Evolutionary conservation across 345 rosid species (phyloP).

Genomic region (Murraya paniculata): DNA sequence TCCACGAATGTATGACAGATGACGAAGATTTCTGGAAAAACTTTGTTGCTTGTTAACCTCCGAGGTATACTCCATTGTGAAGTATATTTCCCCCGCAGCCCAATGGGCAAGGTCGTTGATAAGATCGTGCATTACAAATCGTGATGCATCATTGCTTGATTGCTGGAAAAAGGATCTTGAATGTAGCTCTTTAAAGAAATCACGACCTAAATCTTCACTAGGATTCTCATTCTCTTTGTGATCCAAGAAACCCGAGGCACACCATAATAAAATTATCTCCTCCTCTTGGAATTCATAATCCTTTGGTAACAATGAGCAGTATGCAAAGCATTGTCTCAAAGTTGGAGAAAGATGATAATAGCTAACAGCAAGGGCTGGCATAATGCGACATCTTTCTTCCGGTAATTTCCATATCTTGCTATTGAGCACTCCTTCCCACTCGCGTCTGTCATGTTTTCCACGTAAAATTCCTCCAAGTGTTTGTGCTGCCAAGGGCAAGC

Average conservation of each 20-base stretch:
- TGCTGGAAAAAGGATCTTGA: slow-evolving; percentile 3
- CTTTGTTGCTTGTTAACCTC: neutral
- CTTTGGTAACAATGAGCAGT: slow-evolving; percentile 3
- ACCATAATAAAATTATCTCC: slow-evolving; percentile 3
- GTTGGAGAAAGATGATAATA: neutral
- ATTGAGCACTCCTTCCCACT: neutral
- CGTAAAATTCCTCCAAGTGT: neutral
- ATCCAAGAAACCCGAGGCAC: neutral
- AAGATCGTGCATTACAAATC: slow-evolving; percentile 16
- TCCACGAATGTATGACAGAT: neutral
- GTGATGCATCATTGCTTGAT: neutral
- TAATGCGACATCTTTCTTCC: neutral
- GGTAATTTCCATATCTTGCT: neutral
- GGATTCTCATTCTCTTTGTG: neutral
- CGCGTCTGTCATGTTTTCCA: neutral
- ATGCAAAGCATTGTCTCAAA: slow-evolving; percentile 4
- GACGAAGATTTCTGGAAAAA: neutral
- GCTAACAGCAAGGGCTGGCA: neutral
- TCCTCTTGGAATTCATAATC: slow-evolving; percentile 8
- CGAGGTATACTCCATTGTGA: neutral
- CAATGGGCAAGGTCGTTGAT: slow-evolving; percentile 8
- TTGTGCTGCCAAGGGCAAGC: neutral
- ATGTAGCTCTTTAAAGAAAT: neutral
- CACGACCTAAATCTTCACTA: neutral
- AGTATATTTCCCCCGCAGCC: neutral